Conservation (phyloP, 192 early-diverging fungal genomes). For the Coemansia sp. region DNA sequence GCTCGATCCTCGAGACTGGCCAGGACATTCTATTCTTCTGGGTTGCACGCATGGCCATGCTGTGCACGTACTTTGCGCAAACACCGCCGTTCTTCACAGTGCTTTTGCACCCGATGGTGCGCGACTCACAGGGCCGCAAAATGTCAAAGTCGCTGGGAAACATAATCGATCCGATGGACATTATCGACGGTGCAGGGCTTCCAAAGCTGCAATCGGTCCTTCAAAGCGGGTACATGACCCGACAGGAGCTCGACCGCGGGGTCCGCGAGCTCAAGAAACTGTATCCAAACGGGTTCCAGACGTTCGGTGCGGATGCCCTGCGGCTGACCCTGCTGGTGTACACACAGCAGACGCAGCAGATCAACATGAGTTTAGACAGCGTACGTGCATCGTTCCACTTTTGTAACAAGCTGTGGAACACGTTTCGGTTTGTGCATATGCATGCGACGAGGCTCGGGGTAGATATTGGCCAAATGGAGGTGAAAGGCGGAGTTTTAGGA, state of each 20-base stretch:
- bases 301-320: conserved; percentile 88
- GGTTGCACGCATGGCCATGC: conserved; percentile 97
- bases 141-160: conserved; percentile 88
- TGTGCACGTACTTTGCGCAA: conserved; percentile 80
- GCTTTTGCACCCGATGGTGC: conserved; percentile 93
- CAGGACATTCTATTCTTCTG: conserved; percentile 98
- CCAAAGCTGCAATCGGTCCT: conserved; percentile 64
- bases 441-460: conserved; percentile 22
- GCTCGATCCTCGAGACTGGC: conserved; percentile 87
- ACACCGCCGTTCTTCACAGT: conserved; percentile 83
- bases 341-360: conserved; percentile 82
- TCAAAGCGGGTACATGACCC: conserved; percentile 69
- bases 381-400: conserved; percentile 85
- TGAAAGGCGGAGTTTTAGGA: too few relatives aligned
- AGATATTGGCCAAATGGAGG: not conserved
- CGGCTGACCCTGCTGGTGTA: conserved; percentile 67
- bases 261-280: conserved; percentile 65
- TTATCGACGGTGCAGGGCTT: conserved; percentile 66
- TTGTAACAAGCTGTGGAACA: conserved; percentile 97
- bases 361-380: conserved; percentile 87
- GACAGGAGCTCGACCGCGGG: conserved; percentile 70
- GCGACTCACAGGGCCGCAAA: conserved; percentile 62
- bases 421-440: conserved; percentile 58
- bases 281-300: conserved; percentile 87
- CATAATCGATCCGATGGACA: conserved; percentile 65